Evolutionary conservation across 495 filamentous ascomycete species (phyloP).

Genomic region (Tuber calosporum): DNA sequence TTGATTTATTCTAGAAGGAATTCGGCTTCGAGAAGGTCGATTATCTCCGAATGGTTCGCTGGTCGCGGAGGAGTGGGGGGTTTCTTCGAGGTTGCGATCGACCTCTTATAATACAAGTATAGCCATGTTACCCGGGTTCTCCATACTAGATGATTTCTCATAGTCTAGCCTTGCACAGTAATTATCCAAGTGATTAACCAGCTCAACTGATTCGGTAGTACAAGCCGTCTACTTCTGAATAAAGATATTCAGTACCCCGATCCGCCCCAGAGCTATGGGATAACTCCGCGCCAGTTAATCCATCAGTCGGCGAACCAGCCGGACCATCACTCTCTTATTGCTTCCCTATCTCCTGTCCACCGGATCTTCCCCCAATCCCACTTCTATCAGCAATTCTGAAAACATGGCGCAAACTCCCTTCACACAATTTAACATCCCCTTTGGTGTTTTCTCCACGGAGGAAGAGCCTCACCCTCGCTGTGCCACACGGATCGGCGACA

Average conservation of each 20-base stretch:
- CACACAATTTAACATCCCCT: constrained; percentile 79
- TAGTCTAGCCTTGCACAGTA: neutral
- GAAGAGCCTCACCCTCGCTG: constrained; percentile 64
- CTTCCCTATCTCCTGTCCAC: neutral
- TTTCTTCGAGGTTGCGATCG: neutral
- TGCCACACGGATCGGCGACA: constrained; percentile 47
- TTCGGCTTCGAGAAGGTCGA: neutral
- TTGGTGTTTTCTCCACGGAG: constrained; percentile 67
- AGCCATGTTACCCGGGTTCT: neutral
- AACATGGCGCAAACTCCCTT: constrained; percentile 45
- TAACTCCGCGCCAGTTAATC: neutral
- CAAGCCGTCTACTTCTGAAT: neutral
- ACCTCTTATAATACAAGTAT: neutral
- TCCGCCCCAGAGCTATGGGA: neutral
- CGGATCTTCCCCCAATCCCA: neutral
- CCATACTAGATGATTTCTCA: neutral
- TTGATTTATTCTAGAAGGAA: neutral
- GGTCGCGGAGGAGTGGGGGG: neutral
- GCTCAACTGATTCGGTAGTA: neutral
- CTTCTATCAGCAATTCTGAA: neutral
- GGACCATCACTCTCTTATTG: neutral
- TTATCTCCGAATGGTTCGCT: neutral
- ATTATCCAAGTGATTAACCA: neutral
- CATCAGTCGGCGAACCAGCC: neutral
- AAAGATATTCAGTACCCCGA: neutral